Conservation (phyloP, 306 rosid species). For the Oemleria cerasiformis region DNA sequence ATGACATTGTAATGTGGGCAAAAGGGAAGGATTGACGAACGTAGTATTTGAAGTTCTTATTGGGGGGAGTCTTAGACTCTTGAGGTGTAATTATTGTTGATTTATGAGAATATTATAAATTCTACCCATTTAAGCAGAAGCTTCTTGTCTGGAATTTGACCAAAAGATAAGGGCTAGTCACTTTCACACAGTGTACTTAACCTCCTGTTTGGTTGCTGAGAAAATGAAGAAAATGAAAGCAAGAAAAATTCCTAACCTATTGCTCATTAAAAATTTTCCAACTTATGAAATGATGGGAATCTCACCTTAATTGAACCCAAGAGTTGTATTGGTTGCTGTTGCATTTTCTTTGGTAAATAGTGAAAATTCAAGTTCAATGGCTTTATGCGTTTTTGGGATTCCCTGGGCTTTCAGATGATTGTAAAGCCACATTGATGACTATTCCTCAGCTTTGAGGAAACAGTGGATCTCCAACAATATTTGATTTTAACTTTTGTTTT, state of each 20-base stretch:
- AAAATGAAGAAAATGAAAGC: slow-evolving; percentile 10
- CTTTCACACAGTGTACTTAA: neutral
- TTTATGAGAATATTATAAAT: neutral
- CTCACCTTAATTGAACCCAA: slow-evolving; percentile 3
- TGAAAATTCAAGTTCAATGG: slow-evolving; percentile 14
- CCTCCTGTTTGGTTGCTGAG: slow-evolving; percentile 11
- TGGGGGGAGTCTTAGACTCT: neutral
- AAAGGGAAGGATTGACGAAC: neutral
- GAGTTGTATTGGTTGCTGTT: slow-evolving; percentile 16
- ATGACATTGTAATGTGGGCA: neutral
- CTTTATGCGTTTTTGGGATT: slow-evolving; percentile 12
- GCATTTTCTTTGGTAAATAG: slow-evolving; percentile 10
- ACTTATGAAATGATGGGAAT: neutral
- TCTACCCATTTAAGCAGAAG: neutral
- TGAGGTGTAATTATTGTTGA: neutral
- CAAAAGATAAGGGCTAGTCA: neutral
- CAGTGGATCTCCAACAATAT: neutral
- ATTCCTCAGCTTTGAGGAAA: slow-evolving; percentile 6
- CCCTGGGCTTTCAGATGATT: slow-evolving; percentile 9
- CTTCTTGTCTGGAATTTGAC: slow-evolving; percentile 4
- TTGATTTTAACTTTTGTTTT: neutral
- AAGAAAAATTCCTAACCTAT: neutral
- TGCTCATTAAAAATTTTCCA: slow-evolving; percentile 12
- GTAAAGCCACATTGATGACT: slow-evolving; percentile 6
- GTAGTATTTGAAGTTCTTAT: neutral